Evolutionary conservation across 2,329 filamentous ascomycete genomes (phyloP).

Genomic region (Dichotomopilus funicola): DNA sequence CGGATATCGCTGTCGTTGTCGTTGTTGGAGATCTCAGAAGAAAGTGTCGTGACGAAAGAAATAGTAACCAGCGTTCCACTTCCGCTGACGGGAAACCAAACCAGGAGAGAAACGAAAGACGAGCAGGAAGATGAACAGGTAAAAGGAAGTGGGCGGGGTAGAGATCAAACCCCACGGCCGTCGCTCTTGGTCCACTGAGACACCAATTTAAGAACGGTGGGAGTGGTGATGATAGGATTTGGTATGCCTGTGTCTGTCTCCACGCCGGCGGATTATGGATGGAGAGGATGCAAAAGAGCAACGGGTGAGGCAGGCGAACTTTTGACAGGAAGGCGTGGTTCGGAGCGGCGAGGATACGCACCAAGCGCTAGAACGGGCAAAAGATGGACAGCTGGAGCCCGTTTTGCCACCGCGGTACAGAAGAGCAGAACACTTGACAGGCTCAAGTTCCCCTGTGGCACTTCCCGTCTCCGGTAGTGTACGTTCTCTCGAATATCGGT

Average conservation of each 20-base stretch:
- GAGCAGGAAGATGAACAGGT: too few relatives aligned
- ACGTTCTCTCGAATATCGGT: too few relatives aligned
- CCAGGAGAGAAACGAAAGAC: too few relatives aligned
- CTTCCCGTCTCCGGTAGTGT: too few relatives aligned
- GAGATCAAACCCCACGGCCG: too few relatives aligned
- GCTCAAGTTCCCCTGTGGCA: background rate
- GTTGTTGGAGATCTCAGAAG: too few relatives aligned
- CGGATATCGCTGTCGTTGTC: too few relatives aligned
- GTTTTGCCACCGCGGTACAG: slow-evolving; percentile 6
- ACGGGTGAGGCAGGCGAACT: background rate
- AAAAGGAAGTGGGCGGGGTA: too few relatives aligned
- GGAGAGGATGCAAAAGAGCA: background rate
- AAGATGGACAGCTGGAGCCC: background rate
- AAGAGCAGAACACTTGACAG: background rate
- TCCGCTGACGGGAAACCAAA: too few relatives aligned
- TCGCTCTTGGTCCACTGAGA: too few relatives aligned
- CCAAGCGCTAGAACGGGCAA: slow-evolving; percentile 3
- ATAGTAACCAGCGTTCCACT: too few relatives aligned
- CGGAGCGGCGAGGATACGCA: background rate
- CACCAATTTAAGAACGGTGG: background rate
- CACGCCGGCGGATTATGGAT: background rate
- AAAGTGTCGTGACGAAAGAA: too few relatives aligned
- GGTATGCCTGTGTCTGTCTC: background rate
- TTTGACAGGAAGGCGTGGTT: background rate
- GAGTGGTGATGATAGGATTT: background rate